These are phyloP conservation scores for Curvularia spicifera DNA, from an alignment of 2,329 filamentous ascomycete genomes.

Conservation along the genomic window DNA sequence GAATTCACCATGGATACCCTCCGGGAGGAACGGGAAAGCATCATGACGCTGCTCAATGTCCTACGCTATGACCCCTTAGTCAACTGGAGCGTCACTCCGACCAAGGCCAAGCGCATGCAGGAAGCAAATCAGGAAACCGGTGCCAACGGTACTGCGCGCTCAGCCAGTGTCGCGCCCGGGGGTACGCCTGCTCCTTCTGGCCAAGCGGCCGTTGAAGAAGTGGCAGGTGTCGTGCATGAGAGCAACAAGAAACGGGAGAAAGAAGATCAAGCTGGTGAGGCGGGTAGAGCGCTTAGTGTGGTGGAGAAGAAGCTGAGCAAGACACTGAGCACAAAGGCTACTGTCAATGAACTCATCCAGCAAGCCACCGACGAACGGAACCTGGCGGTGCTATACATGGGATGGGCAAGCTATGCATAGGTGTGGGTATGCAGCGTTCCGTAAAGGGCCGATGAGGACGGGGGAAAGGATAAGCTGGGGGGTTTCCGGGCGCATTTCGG, in stretches of 20 bases:
- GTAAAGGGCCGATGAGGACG: not conserved
- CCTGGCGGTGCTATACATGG: constrained; percentile 76
- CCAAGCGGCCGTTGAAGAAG: constrained; percentile 29
- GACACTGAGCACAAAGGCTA: constrained; percentile 90
- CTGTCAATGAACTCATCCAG: constrained; percentile 96
- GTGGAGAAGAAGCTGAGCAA: constrained; percentile 96
- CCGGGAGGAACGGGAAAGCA: constrained; percentile 92
- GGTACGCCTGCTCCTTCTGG: constrained; percentile 41
- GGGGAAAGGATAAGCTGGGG: not conserved
- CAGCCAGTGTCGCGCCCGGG: constrained; percentile 38
- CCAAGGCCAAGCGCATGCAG: constrained; percentile 71
- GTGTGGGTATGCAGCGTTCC: not conserved
- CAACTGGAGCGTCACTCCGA: constrained; percentile 85
- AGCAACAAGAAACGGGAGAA: constrained; percentile 52
- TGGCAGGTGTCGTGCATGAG: constrained; percentile 31
- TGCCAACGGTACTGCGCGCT: constrained; percentile 40
- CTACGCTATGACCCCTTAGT: constrained; percentile 97
- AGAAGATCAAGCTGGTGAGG: constrained; percentile 73
- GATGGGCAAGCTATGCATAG: constrained; percentile 47
- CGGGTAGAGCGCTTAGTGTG: constrained; percentile 87
- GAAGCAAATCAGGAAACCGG: constrained; percentile 63
- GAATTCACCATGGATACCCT: constrained; percentile 96
- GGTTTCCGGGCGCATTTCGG: constrained; percentile 4
- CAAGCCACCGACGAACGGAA: constrained; percentile 93
- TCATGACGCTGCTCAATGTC: constrained; percentile 98